phyloP scores from a whole-genome alignment of 1,284 basidiomycete genomes.

The Stereum hirsutum region DNA sequence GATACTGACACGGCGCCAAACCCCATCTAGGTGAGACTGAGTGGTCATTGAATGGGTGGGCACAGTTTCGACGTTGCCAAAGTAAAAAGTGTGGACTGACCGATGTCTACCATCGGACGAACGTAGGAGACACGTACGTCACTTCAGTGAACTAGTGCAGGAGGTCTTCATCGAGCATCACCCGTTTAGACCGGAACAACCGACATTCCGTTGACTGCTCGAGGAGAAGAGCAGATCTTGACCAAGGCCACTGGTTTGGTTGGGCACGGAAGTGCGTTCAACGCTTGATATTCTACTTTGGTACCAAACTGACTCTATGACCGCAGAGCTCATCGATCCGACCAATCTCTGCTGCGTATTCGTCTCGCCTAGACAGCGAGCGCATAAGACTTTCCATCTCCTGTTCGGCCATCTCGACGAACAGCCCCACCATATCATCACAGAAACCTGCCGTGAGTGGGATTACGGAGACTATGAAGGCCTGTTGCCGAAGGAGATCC shows the following conservation, averaged over 20 bases:
- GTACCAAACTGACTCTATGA: conserved; percentile 6
- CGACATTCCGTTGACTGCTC: conserved; percentile 82
- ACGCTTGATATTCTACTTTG: conserved; percentile 1
- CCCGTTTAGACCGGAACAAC: conserved; percentile 68
- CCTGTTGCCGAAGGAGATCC: conserved; percentile 66
- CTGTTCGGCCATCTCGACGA: conserved; percentile 53
- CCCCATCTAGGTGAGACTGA: conserved; percentile 75
- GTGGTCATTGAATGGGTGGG: conserved; percentile 84
- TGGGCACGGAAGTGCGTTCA: conserved; percentile 63
- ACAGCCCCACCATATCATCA: conserved; percentile 44
- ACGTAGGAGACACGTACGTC: conserved; percentile 61
- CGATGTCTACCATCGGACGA: conserved; percentile 1
- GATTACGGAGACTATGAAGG: conserved; percentile 92
- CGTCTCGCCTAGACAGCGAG: conserved; percentile 79
- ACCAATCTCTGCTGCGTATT: conserved; percentile 68
- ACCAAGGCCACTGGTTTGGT: conserved; percentile 60
- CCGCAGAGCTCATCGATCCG: conserved; percentile 71
- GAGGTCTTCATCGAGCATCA: conserved; percentile 5
- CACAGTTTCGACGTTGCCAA: conserved; percentile 1
- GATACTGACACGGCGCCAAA: no score
- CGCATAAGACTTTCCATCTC: conserved; percentile 79
- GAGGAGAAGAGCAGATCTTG: conserved; percentile 70
- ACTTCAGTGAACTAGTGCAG: conserved; percentile 5
- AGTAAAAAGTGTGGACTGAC: background rate
- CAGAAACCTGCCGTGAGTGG: conserved; percentile 75